Base-by-base conservation (phyloP, 345 rosid genomes). In the Salix brachista region DNA sequence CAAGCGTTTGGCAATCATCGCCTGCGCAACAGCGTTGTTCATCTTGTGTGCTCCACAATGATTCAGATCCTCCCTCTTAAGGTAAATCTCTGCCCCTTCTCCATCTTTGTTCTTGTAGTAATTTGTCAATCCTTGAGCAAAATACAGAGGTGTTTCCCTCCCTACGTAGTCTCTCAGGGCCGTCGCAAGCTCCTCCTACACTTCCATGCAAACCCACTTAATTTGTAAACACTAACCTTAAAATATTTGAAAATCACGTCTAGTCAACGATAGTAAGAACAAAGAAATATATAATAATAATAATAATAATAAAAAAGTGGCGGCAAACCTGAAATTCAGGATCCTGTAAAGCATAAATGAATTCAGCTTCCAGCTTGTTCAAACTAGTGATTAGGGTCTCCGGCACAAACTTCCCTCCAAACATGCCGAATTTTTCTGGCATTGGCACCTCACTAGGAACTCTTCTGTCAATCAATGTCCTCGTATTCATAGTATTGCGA, bases 1-100 rank as follows among this genome's bases (percentile, higher is more conserved):
- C 84, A 94, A 80, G 39, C 93, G 89, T 74, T 89, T 87, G 68
- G 98, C 97, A 9, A 94, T 84, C 91, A 94, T 90, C 0, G 93
- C 94, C 75, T 92, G 98, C 7, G 87, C 97, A 1, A 92, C 80
- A n/a, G 98, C 93, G 68, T 94, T 94, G 78, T 94, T 94, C 72
- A 90, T 87, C 83, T 91, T 92, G 80, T 94, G 97, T 8, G 98
- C 87, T 6, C 97, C 97, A 3, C 81, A 16, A 41, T 92, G 98
- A 84, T 79, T 87, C 19, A 94, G 92, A 82, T 94, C 98, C 77
- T 92, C 97, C 65, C 98, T 86, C 77, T 94, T 94, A 30, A 94
- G 77, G 80, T 88, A 94, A 28, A 94, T 94, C 42, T 91, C 89
- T 5, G 97, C 88, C 34, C 98, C 93, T 77, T 80, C 78, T 61